Percentiles rank a stretch among this genome's conserved stretches.
Conservation (phyloP, 257 asterid genomes). For the Osmanthus fragrans region DNA sequence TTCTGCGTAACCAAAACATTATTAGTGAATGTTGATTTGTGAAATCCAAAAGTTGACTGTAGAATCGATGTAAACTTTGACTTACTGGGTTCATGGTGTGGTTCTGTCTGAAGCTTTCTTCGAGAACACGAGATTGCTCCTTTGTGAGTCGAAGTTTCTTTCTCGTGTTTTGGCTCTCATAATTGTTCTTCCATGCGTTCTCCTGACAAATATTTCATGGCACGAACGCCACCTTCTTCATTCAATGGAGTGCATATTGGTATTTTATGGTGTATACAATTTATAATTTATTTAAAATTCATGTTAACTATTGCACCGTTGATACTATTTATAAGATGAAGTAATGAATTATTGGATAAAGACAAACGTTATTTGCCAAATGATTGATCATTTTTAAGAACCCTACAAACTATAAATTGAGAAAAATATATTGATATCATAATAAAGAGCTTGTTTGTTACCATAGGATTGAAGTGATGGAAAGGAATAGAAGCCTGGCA, state of each 20-base stretch:
- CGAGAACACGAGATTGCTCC: conserved; percentile 76
- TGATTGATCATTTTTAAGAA: background rate
- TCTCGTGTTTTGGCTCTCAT: conserved; percentile 52
- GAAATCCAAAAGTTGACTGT: background rate
- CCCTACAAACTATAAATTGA: background rate
- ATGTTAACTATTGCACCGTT: too few species aligned
- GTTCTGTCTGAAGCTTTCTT: conserved; percentile 66
- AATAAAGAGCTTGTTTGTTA: conserved; percentile 18
- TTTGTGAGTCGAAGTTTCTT: conserved; percentile 76
- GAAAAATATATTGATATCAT: background rate
- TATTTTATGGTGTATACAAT: too few species aligned
- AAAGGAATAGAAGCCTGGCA: conserved; percentile 64
- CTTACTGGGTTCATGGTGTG: conserved; percentile 73
- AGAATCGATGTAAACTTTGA: too few species aligned
- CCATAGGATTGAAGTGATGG: conserved; percentile 54
- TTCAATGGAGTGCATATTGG: too few species aligned
- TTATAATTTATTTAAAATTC: too few species aligned
- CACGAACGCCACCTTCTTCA: conserved; percentile 33
- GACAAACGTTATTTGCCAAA: too few species aligned
- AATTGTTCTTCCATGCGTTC: conserved; percentile 53
- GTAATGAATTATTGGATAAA: too few species aligned
- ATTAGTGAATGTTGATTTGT: background rate
- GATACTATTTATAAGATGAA: too few species aligned
- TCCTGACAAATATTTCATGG: conserved; percentile 38
- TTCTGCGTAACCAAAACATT: conserved; percentile 39